Evolutionary conservation across 2,329 filamentous ascomycete genomes (phyloP), one percentile per base, ranked within the genome.

Genomic region (Trichoderma oligosporum): DNA sequence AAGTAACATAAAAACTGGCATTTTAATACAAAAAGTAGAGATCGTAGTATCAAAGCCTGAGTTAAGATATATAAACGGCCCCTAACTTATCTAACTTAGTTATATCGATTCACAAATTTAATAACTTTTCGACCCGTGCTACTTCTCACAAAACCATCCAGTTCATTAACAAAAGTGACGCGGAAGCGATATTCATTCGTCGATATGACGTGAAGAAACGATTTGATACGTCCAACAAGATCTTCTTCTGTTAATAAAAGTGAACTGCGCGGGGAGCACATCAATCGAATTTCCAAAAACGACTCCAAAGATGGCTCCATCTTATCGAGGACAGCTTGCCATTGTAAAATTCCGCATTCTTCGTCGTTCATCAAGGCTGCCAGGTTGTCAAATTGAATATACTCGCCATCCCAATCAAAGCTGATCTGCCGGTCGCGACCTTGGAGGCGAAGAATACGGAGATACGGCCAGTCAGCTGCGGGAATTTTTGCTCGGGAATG

Each of bases 381-480:
- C 0, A 78, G 31, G 0, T 59, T 65, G 0, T 64, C 59, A 22
- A 77, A 73, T 1, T 75, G 70, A 12, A 74, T 66, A 24, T 77
- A 75, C 4, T 63, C 62, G 0, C 67, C 73, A 20, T 69, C 71
- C 70, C 73, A 75, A 5, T 70, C 62, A 57, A 78, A 78, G 53
- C 76, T 78, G 54, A 75, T 73, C 1, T 73, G 68, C 1, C 62
- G 65, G 51, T 78, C 74, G 1, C 76, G 75, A 0, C 76, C 76
- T 1, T 70, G 63, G 0, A 78, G 57, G 0, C 74, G 73, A 2
- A 77, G 63, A 0, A 76, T 18, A 1, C 67, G 68, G 2, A 73
- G 48, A 45, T 72, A 59, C 0, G 62, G 57, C 31, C 62, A 60
- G 4, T 70, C 62, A 0, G 51, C 44, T 1, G 65, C 61, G 0